Base-by-base conservation (phyloP, 2,329 filamentous ascomycete genomes). In the Ophiostoma montium region DNA sequence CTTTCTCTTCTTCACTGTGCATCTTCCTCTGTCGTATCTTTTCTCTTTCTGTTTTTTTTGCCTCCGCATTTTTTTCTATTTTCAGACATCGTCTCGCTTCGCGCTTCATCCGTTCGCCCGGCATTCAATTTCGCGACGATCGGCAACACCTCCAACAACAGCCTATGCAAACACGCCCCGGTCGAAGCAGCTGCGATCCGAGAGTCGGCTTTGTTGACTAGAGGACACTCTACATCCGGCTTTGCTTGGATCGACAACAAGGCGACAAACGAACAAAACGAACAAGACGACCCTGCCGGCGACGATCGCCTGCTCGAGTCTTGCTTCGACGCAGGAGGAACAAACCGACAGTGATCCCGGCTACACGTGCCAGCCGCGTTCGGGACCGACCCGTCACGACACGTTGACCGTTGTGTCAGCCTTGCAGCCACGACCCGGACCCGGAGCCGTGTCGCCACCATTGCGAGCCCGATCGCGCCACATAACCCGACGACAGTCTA, bases 91-190 rank as follows among this genome's bases (percentile, higher is more conserved):
- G 4, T 27, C 23, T 27, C 5, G 12, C 30, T 21, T 42, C 21
- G 13, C 46, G 23, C 13, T 35, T 41, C 30, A 35, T 41, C 41
- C 45, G 30, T 30, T 47, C 32, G 42, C 16, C 27, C 49, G 44
- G 38, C 45, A 50, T 43, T 44, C 38, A 47, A 32, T 23, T 45
- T 33, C 38, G 19, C 19, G 18, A 50, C 49, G 49, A 50, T 47
- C 49, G 49, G 44, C 49, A 47, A 11, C 30, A 41, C 13, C 19
- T 18, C 9, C 38, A 8, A 27, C 23, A 27, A 27, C 43, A 30
- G 35, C 36, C 36, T 50, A 30, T 35, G 31, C 30, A 27, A 27
- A 27, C 23, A 27, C 8, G 5, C 23, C 8, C 23, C 23, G 23
- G 23, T 27, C 23, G 23, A 27, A 27, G 23, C 23, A 27, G 23